phyloP scores from a whole-genome alignment of 2,329 filamentous ascomycete genomes.

The Leptographium flavum region DNA sequence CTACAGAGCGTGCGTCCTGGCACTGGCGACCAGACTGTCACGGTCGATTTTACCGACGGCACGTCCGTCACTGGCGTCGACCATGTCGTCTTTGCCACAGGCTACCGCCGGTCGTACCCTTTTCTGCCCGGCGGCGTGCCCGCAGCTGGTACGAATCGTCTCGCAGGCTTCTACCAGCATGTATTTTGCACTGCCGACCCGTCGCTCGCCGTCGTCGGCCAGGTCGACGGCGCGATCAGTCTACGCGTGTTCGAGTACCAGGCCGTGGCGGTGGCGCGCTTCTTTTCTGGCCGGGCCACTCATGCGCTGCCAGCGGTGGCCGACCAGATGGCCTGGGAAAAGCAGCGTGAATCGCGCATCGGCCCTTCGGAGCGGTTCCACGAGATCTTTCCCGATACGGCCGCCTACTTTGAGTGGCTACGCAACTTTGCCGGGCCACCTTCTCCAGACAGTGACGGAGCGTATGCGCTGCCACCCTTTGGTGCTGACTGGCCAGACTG shows the following conservation, averaged over 20 bases:
- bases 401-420: conserved; percentile 4
- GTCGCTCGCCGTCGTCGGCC: conserved; percentile 41
- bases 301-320: conserved; percentile 27
- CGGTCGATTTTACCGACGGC: conserved; percentile 43
- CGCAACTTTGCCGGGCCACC: conserved; percentile 2
- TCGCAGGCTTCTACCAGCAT: conserved; percentile 43
- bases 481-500: conserved; percentile 1
- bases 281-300: conserved; percentile 37
- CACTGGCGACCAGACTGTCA: conserved; percentile 16
- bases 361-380: conserved; percentile 3
- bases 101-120: conserved; percentile 49
- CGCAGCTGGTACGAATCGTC: conserved; percentile 26
- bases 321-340: conserved; percentile 43
- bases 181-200: conserved; percentile 41
- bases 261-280: conserved; percentile 43
- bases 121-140: conserved; percentile 34
- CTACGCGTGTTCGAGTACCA: conserved; percentile 59
- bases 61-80: conserved; percentile 39
- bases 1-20: conserved; percentile 40
- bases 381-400: conserved; percentile 4
- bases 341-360: conserved; percentile 28
- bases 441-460: background rate
- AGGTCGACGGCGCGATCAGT: conserved; percentile 35
- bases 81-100: conserved; percentile 52
- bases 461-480: conserved; percentile 3